Evolutionary conservation across 495 filamentous ascomycete species (phyloP), one percentile per base, ranked within the genome.

Genomic region (Xylaria scruposa): DNA sequence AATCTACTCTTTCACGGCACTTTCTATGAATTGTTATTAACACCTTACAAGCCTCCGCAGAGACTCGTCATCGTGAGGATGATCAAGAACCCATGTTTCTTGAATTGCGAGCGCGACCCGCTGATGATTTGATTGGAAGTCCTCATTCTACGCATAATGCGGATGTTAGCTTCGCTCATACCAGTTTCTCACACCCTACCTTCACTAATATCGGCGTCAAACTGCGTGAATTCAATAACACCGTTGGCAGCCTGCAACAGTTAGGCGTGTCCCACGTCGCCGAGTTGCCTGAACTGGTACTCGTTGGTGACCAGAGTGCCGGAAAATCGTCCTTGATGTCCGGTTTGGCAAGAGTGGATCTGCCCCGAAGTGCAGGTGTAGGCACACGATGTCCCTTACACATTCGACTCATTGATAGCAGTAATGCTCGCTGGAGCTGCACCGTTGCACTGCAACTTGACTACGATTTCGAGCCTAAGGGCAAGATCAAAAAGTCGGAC

Each of bases 281-380:
- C 0, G 85, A 85, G 3, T 81, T 96, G 0, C 93, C 94, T 0
- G 93, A 93, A 72, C 86, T 96, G 19, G 92, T 92, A 15, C 88
- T 94, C 0, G 89, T 95, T 1, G 94, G 94, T 0, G 93, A 96
- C 68, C 94, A 97, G 72, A 90, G 87, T 3, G 89, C 93, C 0
- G 94, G 94, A 0, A 97, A 97, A 73, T 91, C 88, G 4, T 94
- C 91, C 3, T 80, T 97, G 0, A 93, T 97, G 78, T 92, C 94
- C 38, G 92, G 90, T 0, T 90, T 96, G 44, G 90, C 91, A 1
- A 92, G 90, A n/a, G 91, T 97, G 61, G 89, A 89, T 63, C 87
- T 95, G 0, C 94, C 94, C 0, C 83, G 92, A 3, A 87, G 85
- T 69, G 84, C 85, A 0, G 91, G 90, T 0, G 91, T 90, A 0